Evolutionary conservation across 2,329 filamentous ascomycete genomes (phyloP), one percentile per base, ranked within the genome.

Genomic region (Talaromyces piceae): DNA sequence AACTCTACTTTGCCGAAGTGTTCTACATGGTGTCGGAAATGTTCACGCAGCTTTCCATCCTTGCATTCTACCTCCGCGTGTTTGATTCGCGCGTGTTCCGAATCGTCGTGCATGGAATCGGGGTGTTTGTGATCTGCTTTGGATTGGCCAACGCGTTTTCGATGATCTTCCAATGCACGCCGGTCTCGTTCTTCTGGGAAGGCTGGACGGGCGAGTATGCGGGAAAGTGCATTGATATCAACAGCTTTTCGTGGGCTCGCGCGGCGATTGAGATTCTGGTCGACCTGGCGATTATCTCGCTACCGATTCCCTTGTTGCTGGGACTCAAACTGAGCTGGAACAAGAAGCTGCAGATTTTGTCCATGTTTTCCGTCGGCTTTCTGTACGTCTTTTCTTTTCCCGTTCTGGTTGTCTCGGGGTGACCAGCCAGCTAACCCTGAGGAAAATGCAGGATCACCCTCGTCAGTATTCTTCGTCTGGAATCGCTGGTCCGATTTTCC

Each of bases 1-100:
- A 56, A 22, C 48, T 54, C 5, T 61, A 55, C 51, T 41, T 62
- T 41, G 56, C 68, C 3, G 66, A 71, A 37, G 59, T 70, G 0
- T 59, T 77, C 20, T 79, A 81, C 60, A 77, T 79, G 57, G 48
- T 63, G 3, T 63, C 73, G 13, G 61, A 78, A 11, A 64, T 73
- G 1, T 62, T 77, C 23, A 67, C 77, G 13, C 79, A 81, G 56
- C 61, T 78, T 4, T 72, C 77, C 0, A 66, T 82, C 22, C 63
- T 82, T 1, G 69, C 77, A 58, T 80, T 82, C 61, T 81, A 80
- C 57, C 64, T 78, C 4, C 73, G 76, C 48, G 75, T 82, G 50
- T 82, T 82, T 54, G 76, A 76, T 0, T 58, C 63, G 0, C 53
- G 48, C 0, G 51, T 45, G 3, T 68, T 78, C 8, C 68, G 69